phyloP scores from a whole-genome alignment of 1,139 yeast genomes.

The Lodderomyces oxycetoniae region DNA sequence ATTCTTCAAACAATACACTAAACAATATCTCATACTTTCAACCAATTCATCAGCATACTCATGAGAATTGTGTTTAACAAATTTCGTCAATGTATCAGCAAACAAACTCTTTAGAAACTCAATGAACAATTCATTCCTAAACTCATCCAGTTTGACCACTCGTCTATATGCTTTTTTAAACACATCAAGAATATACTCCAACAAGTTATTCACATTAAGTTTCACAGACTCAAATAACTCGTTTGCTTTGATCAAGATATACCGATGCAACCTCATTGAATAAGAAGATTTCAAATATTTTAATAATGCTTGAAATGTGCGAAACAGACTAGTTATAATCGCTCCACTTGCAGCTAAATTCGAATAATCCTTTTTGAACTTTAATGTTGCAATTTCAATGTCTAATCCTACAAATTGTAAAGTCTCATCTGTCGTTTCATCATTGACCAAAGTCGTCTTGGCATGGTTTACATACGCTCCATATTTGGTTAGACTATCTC shows the following conservation, averaged over 20 bases:
- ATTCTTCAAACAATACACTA: conserved; percentile 1
- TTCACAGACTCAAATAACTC: conserved; percentile 7
- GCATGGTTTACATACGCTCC: conserved; percentile 57
- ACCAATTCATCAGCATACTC: conserved; percentile 8
- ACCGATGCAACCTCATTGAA: conserved; percentile 10
- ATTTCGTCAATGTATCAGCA: conserved; percentile 7
- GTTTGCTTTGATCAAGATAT: conserved; percentile 9
- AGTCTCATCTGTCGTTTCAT: conserved; percentile 4
- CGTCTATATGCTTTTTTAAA: conserved; percentile 7
- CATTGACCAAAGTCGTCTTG: conserved; percentile 40
- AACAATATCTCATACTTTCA: neutral
- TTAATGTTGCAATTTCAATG: conserved; percentile 20
- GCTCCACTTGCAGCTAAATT: conserved; percentile 1
- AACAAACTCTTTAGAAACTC: conserved; percentile 8
- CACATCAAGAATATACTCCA: conserved; percentile 9
- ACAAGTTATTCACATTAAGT: conserved; percentile 9
- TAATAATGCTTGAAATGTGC: conserved; percentile 13
- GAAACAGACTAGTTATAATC: conserved; percentile 9
- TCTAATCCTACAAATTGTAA: conserved; percentile 33
- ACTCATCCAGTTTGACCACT: conserved; percentile 8
- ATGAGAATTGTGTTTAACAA: conserved; percentile 1
- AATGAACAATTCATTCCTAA: conserved; percentile 7
- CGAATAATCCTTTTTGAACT: conserved; percentile 11
- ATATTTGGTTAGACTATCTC: conserved; percentile 39
- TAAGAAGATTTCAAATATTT: conserved; percentile 16